These are phyloP conservation scores for Chara braunii DNA, from an alignment of 139 green algal species.

Conservation along the genomic window DNA sequence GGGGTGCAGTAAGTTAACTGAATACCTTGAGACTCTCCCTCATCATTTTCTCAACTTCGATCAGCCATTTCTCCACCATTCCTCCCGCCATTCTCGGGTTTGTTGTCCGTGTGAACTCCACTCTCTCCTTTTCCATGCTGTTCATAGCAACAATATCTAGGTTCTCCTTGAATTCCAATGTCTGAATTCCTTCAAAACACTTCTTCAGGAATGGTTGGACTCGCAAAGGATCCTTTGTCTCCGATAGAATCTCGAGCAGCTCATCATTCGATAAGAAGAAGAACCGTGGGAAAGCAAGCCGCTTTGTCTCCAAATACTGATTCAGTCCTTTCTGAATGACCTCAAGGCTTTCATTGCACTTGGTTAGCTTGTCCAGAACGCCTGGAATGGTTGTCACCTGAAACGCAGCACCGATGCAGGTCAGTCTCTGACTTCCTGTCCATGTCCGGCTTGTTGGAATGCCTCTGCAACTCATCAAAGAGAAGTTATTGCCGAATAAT, in stretches of 20 bases:
- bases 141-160: constrained; percentile 48
- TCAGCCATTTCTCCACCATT: constrained; percentile 55
- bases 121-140: constrained; percentile 59
- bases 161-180: constrained; percentile 43
- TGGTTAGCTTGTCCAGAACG: constrained; percentile 60
- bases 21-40: too few species aligned
- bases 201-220: constrained; percentile 69
- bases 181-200: constrained; percentile 51
- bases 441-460: constrained; percentile 44
- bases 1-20: too few species aligned
- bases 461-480: constrained; percentile 23
- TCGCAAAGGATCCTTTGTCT: constrained; percentile 63
- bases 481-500: too few species aligned
- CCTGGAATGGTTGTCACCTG: constrained; percentile 43
- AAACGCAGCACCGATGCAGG: constrained; percentile 40
- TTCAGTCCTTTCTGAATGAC: constrained; percentile 69
- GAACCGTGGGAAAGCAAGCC: constrained; percentile 67
- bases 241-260: constrained; percentile 67
- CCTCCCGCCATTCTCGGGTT: constrained; percentile 48
- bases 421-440: too few species aligned
- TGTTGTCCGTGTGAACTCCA: constrained; percentile 55
- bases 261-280: constrained; percentile 76
- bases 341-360: constrained; percentile 58
- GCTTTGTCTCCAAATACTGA: constrained; percentile 69
- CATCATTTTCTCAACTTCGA: constrained; percentile 56